phyloP scores from a whole-genome alignment of 805 yeast species.

The Nematodospora valgi region DNA sequence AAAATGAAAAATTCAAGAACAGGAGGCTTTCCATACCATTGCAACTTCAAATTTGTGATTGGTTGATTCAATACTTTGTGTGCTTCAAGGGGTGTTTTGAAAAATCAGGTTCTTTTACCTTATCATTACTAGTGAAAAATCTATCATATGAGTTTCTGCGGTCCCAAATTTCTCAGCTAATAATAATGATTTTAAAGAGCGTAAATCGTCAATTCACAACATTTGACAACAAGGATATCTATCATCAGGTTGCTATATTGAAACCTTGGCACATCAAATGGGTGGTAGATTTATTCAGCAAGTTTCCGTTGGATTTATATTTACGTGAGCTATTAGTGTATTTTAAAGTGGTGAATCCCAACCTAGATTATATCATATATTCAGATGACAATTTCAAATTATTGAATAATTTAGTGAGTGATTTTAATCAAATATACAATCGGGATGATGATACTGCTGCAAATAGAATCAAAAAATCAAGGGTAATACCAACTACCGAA shows the following conservation, averaged over 20 bases:
- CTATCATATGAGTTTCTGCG: slow-evolving; percentile 24
- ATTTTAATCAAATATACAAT: not conserved
- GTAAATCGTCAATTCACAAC: slow-evolving; percentile 10
- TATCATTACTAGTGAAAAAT: slow-evolving; percentile 18
- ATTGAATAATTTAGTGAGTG: slow-evolving; percentile 5
- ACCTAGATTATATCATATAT: slow-evolving; percentile 11
- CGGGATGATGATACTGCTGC: slow-evolving; percentile 3
- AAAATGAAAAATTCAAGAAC: slow-evolving; percentile 12
- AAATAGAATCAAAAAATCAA: not conserved
- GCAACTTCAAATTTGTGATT: slow-evolving; percentile 19
- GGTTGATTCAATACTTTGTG: slow-evolving; percentile 19
- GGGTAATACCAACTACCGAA: not conserved
- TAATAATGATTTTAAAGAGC: slow-evolving; percentile 17
- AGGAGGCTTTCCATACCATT: slow-evolving; percentile 12
- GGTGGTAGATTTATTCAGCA: slow-evolving; percentile 22
- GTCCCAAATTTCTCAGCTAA: slow-evolving; percentile 18
- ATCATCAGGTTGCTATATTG: slow-evolving; percentile 9
- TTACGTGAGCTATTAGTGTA: slow-evolving; percentile 20
- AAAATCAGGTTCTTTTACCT: slow-evolving; percentile 10
- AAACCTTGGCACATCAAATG: slow-evolving; percentile 29
- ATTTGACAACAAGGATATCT: slow-evolving; percentile 9
- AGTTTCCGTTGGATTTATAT: slow-evolving; percentile 30
- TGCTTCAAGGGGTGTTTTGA: slow-evolving; percentile 13
- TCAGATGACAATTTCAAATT: slow-evolving; percentile 3
- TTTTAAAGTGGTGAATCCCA: slow-evolving; percentile 18